Base-by-base conservation (phyloP, 257 asterid species). In the Agastache rugosa region DNA sequence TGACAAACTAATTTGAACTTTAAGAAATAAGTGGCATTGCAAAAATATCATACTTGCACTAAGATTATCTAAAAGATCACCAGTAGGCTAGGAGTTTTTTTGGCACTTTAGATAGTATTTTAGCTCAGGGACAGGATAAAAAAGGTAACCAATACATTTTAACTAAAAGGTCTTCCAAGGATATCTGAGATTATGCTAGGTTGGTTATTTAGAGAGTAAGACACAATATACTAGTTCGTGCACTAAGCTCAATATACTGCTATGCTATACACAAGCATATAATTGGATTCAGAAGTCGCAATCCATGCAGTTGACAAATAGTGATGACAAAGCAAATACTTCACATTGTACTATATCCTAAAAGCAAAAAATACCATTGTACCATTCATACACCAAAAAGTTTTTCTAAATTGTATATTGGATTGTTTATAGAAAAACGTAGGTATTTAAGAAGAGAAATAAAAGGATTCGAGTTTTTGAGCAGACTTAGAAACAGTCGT, bases 1-100 rank as follows among this genome's bases (percentile, higher is more conserved):
- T 23, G 77, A 78, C 75, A 84, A 47, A 58, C 72, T 61, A 10
- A 77, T 41, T 56, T 19, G 73, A 63, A 77, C 68, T 70, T 69
- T 72, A 70, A 48, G 70, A 66, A 41, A 55, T 61, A 34, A 41
- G 67, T 63, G 68, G n/a, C 11, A 61, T 48, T 34, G 77, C 25
- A 67, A 69, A 58, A 65, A 5, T 54, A 37, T 23, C 55, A 66
- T 48, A 67, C 54, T 55, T 25, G 39, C 15, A 50, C 31, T 35
- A 16, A 55, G 70, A 55, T 22, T 50, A 42, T 72, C 71, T 72
- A 44, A 60, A 73, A 45, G 20, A 54, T 54, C 79, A 63, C 55
- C 35, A 34, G 74, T 11, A 41, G 74, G 67, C 71, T 54, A 44
- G 51, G 67, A 71, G 63, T 31, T 59, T 42, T 42, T n/a, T 5